phyloP scores from a whole-genome alignment of 2,329 filamentous ascomycete species.

The Clarireedia monteithiana region DNA sequence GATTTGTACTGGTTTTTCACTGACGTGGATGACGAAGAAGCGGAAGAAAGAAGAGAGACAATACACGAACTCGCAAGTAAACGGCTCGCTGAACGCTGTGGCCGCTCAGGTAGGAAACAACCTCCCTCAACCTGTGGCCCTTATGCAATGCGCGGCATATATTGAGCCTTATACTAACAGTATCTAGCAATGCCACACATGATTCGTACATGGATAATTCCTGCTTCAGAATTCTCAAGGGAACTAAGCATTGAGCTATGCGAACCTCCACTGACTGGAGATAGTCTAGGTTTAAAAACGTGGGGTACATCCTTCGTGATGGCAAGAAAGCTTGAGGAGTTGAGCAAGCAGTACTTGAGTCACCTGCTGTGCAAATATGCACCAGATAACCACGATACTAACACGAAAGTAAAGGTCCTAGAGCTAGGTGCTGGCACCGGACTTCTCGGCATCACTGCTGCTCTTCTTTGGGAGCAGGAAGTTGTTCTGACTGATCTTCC shows the following conservation, averaged over 20 bases:
- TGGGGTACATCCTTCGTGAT: constrained; percentile 90
- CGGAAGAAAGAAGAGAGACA: constrained; percentile 48
- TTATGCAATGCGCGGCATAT: neutral
- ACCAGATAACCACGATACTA: neutral
- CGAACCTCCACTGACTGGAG: constrained; percentile 81
- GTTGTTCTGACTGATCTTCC: constrained; percentile 78
- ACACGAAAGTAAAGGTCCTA: constrained; percentile 37
- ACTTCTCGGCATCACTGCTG: constrained; percentile 80
- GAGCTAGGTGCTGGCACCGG: constrained; percentile 90
- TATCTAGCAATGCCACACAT: constrained; percentile 52
- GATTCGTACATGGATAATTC: constrained; percentile 52
- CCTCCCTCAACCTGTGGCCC: neutral
- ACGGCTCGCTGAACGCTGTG: constrained; percentile 78
- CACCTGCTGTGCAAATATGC: constrained; percentile 30
- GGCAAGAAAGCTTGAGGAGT: constrained; percentile 56
- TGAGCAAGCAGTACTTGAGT: constrained; percentile 25
- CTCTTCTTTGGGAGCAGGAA: constrained; percentile 56
- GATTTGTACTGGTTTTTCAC: constrained; percentile 55
- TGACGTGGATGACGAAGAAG: constrained; percentile 21
- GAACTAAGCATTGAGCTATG: constrained; percentile 60
- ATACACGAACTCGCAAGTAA: constrained; percentile 75
- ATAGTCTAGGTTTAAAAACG: constrained; percentile 87
- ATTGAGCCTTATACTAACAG: neutral
- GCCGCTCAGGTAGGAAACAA: constrained; percentile 52
- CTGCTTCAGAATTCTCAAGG: constrained; percentile 31